These are phyloP conservation scores for Barnettozyma salicaria DNA, from an alignment of 805 yeast species.

Conservation along the genomic window DNA sequence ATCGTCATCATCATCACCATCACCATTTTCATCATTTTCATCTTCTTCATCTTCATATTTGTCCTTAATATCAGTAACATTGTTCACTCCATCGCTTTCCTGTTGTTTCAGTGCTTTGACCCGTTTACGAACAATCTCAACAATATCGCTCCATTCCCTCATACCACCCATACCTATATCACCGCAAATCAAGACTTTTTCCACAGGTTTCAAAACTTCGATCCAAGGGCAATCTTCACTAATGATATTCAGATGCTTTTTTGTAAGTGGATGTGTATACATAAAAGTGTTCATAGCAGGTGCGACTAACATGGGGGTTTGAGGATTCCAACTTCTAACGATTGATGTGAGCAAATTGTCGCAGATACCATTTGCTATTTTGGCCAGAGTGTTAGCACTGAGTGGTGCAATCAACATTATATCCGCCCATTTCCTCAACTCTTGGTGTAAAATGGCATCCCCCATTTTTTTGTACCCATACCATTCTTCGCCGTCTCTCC, in stretches of 20 bases:
- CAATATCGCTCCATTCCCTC: constrained; percentile 84
- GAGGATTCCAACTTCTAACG: constrained; percentile 72
- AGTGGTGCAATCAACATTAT: constrained; percentile 69
- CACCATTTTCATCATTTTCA: constrained; percentile 5
- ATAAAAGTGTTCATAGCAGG: constrained; percentile 87
- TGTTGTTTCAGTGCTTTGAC: constrained; percentile 13
- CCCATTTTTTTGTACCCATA: constrained; percentile 44
- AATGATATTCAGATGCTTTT: constrained; percentile 56
- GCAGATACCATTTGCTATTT: constrained; percentile 69
- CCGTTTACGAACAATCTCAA: constrained; percentile 44
- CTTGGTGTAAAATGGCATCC: constrained; percentile 75
- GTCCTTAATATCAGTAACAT: constrained; percentile 15
- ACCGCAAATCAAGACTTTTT: constrained; percentile 73
- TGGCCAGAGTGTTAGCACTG: constrained; percentile 74
- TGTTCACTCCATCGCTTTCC: constrained; percentile 27
- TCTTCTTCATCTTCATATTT: constrained; percentile 2
- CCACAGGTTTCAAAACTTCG: constrained; percentile 71
- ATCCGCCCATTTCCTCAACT: constrained; percentile 81
- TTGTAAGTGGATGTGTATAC: constrained; percentile 75
- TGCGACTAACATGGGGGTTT: constrained; percentile 66
- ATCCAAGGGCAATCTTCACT: constrained; percentile 71
- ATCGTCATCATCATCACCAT: constrained; percentile 9
- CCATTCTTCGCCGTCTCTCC: constrained; percentile 87
- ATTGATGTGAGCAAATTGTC: constrained; percentile 71
- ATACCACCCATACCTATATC: constrained; percentile 91